Conservation (phyloP, 441 rosid species). For the Arabidopsis hybrid region DNA sequence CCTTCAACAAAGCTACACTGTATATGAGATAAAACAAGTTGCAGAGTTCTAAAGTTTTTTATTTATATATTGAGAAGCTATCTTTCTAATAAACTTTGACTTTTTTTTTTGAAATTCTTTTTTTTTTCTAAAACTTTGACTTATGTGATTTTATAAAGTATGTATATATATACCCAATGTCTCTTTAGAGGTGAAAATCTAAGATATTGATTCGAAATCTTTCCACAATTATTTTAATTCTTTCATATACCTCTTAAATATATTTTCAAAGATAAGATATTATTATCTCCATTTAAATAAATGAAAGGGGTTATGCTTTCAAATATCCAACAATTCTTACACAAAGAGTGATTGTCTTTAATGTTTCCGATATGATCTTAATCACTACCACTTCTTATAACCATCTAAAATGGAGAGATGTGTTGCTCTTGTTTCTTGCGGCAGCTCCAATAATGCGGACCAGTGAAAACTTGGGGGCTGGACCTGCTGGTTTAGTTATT, state of each 20-base stretch:
- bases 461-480: background rate
- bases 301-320: background rate
- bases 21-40: background rate
- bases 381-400: background rate
- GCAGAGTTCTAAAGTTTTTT: background rate
- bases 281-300: background rate
- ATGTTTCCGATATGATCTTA: background rate
- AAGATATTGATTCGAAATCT: background rate
- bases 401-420: background rate
- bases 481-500: slow-evolving; percentile 14
- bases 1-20: background rate
- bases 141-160: background rate
- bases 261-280: background rate
- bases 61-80: background rate
- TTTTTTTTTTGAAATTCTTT: no score
- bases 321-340: background rate
- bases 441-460: slow-evolving; percentile 8
- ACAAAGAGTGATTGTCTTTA: slow-evolving; percentile 6
- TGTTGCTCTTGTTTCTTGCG: slow-evolving; percentile 10
- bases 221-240: background rate
- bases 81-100: background rate
- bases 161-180: background rate
- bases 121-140: background rate
- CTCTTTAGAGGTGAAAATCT: background rate
- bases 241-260: background rate